phyloP scores from a whole-genome alignment of 2,329 filamentous ascomycete species.

The Arachnomyces sp. region DNA sequence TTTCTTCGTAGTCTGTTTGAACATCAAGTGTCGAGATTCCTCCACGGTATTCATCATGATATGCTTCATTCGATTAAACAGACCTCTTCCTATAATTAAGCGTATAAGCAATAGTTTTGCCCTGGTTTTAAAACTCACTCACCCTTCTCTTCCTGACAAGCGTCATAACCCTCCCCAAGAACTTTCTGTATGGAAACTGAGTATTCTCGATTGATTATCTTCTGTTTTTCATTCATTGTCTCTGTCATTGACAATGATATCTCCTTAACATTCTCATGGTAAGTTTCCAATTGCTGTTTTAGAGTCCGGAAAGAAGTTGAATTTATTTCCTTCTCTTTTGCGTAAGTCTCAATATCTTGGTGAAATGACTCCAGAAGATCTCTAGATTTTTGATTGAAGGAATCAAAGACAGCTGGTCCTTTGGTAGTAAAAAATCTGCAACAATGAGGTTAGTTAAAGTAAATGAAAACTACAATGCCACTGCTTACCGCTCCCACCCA shows the following conservation, averaged over 20 bases:
- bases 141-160: slow-evolving; percentile 38
- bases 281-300: no score
- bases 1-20: neutral
- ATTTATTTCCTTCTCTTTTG: no score
- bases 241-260: no score
- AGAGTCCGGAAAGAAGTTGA: no score
- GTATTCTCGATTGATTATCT: slow-evolving; percentile 49
- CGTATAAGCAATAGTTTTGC: neutral
- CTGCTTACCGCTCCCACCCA: slow-evolving; percentile 9
- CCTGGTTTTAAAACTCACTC: neutral
- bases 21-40: slow-evolving; percentile 1
- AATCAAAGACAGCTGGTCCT: slow-evolving; percentile 2
- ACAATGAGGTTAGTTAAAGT: neutral
- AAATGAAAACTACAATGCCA: neutral
- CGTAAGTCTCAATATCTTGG: neutral
- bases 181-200: slow-evolving; percentile 38
- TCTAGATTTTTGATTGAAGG: neutral
- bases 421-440: slow-evolving; percentile 2
- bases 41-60: slow-evolving; percentile 1
- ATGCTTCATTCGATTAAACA: neutral
- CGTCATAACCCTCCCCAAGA: slow-evolving; percentile 43
- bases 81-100: neutral
- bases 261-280: no score
- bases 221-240: slow-evolving; percentile 9
- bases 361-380: neutral